Percentiles rank a stretch among this genome's conserved stretches.
phyloP scores from a whole-genome alignment of 2,329 filamentous ascomycete species.

The Fusarium praegraminearum region DNA sequence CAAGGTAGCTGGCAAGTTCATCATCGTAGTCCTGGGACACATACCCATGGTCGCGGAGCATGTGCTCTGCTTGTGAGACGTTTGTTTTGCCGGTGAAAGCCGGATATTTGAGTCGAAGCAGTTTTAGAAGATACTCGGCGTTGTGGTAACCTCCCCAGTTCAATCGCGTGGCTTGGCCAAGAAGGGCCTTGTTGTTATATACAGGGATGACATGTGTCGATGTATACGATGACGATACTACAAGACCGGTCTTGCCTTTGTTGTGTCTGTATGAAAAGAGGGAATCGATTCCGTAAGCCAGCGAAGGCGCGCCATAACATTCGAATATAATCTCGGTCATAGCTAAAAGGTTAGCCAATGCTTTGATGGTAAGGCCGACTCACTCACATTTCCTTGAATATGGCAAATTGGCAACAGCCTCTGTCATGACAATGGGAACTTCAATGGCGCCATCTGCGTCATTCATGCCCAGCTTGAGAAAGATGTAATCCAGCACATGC shows the following conservation, averaged over 20 bases:
- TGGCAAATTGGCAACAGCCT: constrained; percentile 89
- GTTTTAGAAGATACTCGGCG: constrained; percentile 90
- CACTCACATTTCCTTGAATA: constrained; percentile 87
- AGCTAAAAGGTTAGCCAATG: constrained; percentile 63
- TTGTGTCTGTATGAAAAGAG: constrained; percentile 97
- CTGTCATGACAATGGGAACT: constrained; percentile 92
- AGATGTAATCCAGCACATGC: constrained; percentile 91
- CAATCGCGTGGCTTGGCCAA: constrained; percentile 86
- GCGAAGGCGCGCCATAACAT: constrained; percentile 89
- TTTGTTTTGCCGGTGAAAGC: constrained; percentile 88
- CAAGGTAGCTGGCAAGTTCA: constrained; percentile 81
- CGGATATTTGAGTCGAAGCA: constrained; percentile 92
- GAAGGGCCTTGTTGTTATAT: constrained; percentile 83
- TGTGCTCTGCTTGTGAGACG: constrained; percentile 85
- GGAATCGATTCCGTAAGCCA: constrained; percentile 95
- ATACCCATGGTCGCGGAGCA: constrained; percentile 91
- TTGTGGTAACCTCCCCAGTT: constrained; percentile 96
- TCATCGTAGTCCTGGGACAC: constrained; percentile 84
- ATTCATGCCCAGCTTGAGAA: constrained; percentile 92
- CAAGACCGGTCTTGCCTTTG: constrained; percentile 84
- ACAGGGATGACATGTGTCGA: constrained; percentile 97
- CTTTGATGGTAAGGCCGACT: neutral
- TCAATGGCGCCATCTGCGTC: constrained; percentile 79
- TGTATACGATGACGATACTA: constrained; percentile 92
- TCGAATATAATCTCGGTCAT: constrained; percentile 99